Evolutionary conservation across 768 basidiomycete genomes (phyloP), one percentile per base, ranked within the genome.

Genomic region (Rhizopogon rudus): DNA sequence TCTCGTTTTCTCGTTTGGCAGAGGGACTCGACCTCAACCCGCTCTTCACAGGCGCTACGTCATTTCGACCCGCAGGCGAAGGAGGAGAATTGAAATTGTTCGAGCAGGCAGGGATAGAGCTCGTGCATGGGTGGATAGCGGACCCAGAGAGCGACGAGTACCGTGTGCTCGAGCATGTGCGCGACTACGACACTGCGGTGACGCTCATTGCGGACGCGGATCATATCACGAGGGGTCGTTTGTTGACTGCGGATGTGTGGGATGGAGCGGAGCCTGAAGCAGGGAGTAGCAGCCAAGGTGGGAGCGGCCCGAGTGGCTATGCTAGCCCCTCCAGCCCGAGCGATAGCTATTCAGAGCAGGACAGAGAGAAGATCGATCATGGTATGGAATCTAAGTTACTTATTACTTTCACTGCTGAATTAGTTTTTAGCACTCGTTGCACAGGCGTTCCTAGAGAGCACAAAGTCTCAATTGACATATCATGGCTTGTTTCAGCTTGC

Each of bases 11-110:
- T 25, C 25, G 25, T 25, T 6, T 40, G n/a, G 1, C 53, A 91
- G 88, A 83, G 77, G 94, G 94, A 12, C 88, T 97, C 77, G 88
- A 94, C 65, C 75, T 97, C 44, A 93, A 97, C 62, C 91, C 93
- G 1, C 69, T 84, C 0, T 97, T 97, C 67, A 88, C 85, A 0
- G 80, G 80, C 0, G 65, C 84, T 6, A 81, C 80, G 2, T 78
- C 82, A 0, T 94, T 95, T 66, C 76, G 81, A 12, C 87, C 91
- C 1, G 71, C 71, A 0, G 81, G 79, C 1, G 77, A 77, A 29
- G 82, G 82, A 0, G 92, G 90, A 2, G 94, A 91, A 64, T 80
- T 97, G 43, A 82, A 88, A 56, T 80, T 97, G 7, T 97, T 97
- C 63, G 74, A 84, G n/a, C 84, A 90, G 43, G 88, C 84, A 0